phyloP scores from a whole-genome alignment of 768 basidiomycete genomes.

The Tulasnella sp. region DNA sequence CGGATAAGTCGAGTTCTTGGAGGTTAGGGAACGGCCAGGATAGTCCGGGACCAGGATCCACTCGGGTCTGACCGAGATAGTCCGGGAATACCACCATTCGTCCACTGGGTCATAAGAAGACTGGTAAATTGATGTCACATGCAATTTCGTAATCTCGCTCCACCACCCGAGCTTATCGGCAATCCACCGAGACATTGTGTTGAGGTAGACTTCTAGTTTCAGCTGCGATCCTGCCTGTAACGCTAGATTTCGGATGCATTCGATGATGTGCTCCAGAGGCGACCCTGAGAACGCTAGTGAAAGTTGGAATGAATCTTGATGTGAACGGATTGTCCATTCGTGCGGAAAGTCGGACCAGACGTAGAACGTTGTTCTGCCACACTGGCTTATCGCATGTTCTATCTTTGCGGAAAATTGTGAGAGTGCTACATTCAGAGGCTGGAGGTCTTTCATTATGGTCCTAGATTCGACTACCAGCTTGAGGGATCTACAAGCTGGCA shows the following conservation, averaged over 20 bases:
- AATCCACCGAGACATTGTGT: neutral
- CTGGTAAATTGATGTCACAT: neutral
- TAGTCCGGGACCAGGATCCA: neutral
- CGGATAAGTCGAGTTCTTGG: neutral
- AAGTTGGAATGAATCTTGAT: neutral
- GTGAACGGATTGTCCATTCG: neutral
- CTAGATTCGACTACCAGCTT: neutral
- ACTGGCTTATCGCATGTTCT: neutral
- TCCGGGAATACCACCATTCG: neutral
- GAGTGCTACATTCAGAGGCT: neutral
- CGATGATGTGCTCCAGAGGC: neutral
- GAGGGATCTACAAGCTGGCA: slow-evolving; percentile 46
- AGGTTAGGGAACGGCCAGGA: neutral
- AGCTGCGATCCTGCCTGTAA: neutral
- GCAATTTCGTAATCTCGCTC: neutral
- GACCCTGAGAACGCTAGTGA: neutral
- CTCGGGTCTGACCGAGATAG: neutral
- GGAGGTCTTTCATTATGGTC: neutral
- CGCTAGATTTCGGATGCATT: neutral
- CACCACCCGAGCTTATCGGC: neutral
- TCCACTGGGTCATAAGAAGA: neutral
- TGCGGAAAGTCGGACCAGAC: neutral
- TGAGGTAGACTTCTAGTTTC: neutral
- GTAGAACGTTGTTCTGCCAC: neutral
- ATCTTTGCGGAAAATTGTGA: neutral